Percentiles rank a stretch among this genome's conserved stretches.
phyloP scores from a whole-genome alignment of 2,329 filamentous ascomycete genomes.

The Claviceps africana region DNA sequence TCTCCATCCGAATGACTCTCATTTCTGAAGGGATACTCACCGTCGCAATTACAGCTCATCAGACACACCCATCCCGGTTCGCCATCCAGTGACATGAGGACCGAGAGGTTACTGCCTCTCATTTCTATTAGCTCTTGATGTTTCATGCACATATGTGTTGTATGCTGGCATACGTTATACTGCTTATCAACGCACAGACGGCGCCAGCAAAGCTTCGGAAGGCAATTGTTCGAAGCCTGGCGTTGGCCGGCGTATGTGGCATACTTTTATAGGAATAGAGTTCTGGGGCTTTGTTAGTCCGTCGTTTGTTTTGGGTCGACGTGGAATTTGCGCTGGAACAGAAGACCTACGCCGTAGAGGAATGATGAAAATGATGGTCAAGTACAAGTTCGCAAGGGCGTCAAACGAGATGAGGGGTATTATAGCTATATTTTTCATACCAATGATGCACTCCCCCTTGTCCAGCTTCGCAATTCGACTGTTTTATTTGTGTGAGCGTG shows the following conservation, averaged over 20 bases:
- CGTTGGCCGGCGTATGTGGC: slow-evolving; percentile 24
- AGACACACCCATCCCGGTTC: slow-evolving; percentile 53
- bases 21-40: slow-evolving; percentile 22
- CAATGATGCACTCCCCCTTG: slow-evolving; percentile 44
- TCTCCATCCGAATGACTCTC: background rate
- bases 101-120: slow-evolving; percentile 37
- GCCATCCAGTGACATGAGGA: slow-evolving; percentile 43
- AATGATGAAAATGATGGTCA: slow-evolving; percentile 49
- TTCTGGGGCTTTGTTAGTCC: slow-evolving; percentile 18
- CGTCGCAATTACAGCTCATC: slow-evolving; percentile 50
- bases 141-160: background rate
- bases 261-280: slow-evolving; percentile 40
- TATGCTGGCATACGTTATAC: slow-evolving; percentile 33
- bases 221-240: slow-evolving; percentile 36
- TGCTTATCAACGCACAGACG: slow-evolving; percentile 41
- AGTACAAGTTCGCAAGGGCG: slow-evolving; percentile 45
- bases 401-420: slow-evolving; percentile 49
- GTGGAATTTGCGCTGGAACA: background rate
- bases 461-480: slow-evolving; percentile 44
- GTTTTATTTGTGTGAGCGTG: background rate
- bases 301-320: no score
- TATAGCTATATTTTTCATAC: slow-evolving; percentile 44
- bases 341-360: slow-evolving; percentile 37
- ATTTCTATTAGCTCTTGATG: background rate
- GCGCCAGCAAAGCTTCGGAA: slow-evolving; percentile 46